Base-by-base conservation (phyloP, 768 basidiomycete genomes). In the Psilocybe sp. region DNA sequence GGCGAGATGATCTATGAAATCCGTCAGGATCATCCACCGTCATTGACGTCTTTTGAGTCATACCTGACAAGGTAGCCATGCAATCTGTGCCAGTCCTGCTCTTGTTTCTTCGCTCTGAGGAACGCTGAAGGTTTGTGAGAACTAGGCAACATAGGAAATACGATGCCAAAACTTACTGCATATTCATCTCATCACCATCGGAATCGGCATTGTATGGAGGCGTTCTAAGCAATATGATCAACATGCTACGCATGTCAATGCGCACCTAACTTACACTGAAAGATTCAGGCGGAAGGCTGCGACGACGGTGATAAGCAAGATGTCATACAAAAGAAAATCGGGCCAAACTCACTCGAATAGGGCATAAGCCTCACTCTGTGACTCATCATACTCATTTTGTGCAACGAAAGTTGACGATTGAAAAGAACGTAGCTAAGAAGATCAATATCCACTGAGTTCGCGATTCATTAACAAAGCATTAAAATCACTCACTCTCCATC, bases 351-450 rank as follows among this genome's bases (percentile, higher is more conserved):
- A 52, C 45, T 52, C 7, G 51, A 98, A 70, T 98, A 98, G 11
- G 92, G 90, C 94, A 98, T 97, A 53, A 98, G 73, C 62, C 89
- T 92, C 28, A 98, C 91, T 33, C 95, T 85, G 73, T 98, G 97
- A 68, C 91, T 91, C 97, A 98, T 98, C 97, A 98, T 98, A 78
- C 93, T 96, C 97, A 98, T 98, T 70, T 99, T 99, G 69, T 99
- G 97, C 68, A 98, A 70, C 79, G 86, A 90, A 10, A 97, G 97
- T 65, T 99, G 97, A 47, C 97, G 95, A 68, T 99, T 98, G 75
- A 99, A 98, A 46, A 99, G 73, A 16, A 98, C 90, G 58, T 76
- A 94, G 62, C 92, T 94, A 54, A 12, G 6, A 33, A 35, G 47
- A 16, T 37, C 12, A 14, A 44, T 60, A 0, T 60, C 35, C 37